Percentiles rank a stretch among this genome's conserved stretches.
Conservation (phyloP, 192 early-diverging fungal genomes). For the Coemansia sp. region DNA sequence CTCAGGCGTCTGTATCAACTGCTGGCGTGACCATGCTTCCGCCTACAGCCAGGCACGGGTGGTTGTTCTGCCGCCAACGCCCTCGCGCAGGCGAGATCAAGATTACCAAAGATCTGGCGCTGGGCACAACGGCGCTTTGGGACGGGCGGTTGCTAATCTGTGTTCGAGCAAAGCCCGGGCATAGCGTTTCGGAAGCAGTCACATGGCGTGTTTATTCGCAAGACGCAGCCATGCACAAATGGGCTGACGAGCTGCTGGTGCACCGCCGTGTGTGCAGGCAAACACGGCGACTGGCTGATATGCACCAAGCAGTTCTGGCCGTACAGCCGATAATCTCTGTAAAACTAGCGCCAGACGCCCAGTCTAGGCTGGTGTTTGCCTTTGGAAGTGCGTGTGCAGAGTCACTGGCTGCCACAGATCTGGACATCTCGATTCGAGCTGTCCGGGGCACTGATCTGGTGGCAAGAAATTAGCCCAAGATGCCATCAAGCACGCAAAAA, state of each 20-base stretch:
- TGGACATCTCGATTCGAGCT: conserved; percentile 17
- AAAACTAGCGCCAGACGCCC: not conserved
- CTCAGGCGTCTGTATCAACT: not conserved
- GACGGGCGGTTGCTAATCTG: conserved; percentile 27
- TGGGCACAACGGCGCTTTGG: conserved; percentile 31
- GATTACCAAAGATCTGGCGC: not conserved
- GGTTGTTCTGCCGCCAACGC: conserved; percentile 43
- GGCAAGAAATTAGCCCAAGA: not conserved
- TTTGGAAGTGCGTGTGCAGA: conserved; percentile 18
- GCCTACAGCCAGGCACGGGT: conserved; percentile 22
- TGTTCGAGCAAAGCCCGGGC: not conserved
- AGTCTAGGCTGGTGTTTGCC: conserved; percentile 17
- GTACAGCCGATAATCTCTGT: conserved; percentile 31
- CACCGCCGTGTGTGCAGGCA: conserved; percentile 19
- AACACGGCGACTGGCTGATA: not conserved
- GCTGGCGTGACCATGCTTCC: conserved; percentile 34
- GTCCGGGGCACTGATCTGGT: conserved; percentile 1
- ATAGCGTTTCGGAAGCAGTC: not conserved
- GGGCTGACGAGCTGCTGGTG: conserved; percentile 9
- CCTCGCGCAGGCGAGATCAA: conserved; percentile 27
- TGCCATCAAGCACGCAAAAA: not conserved
- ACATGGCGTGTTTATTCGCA: conserved; percentile 28
- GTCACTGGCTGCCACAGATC: not conserved
- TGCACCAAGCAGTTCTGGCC: conserved; percentile 16
- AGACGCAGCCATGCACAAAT: conserved; percentile 19